phyloP scores from a whole-genome alignment of 2,329 filamentous ascomycete genomes.

The Penicillium nordicum region DNA sequence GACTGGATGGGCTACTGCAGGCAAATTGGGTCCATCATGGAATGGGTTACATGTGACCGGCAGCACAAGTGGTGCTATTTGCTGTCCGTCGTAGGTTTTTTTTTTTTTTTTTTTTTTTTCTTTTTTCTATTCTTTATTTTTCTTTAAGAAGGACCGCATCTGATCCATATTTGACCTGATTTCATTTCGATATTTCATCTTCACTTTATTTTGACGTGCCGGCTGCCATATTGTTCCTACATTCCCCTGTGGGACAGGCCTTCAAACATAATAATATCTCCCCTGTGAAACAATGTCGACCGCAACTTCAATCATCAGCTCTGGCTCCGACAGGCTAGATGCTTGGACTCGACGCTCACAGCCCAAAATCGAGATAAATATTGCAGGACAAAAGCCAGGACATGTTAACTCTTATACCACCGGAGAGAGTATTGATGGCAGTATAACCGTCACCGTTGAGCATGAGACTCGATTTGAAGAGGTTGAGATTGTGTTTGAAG shows the following conservation, averaged over 20 bases:
- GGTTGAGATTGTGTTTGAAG: conserved; percentile 57
- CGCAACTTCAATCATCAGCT: conserved; percentile 26
- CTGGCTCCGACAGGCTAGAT: conserved; percentile 28
- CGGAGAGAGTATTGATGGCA: conserved; percentile 56
- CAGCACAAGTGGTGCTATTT: too few relatives aligned
- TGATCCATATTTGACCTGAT: not conserved
- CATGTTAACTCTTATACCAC: conserved; percentile 54
- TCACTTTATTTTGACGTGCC: not conserved
- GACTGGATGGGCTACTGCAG: too few relatives aligned
- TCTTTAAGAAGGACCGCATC: not conserved
- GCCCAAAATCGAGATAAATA: conserved; percentile 31
- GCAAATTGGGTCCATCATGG: too few relatives aligned
- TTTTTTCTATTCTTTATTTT: not conserved
- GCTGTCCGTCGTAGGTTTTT: too few relatives aligned
- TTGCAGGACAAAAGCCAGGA: conserved; percentile 30
- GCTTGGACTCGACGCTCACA: conserved; percentile 26
- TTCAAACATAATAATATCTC: not conserved
- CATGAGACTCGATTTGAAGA: conserved; percentile 56
- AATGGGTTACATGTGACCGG: too few relatives aligned
- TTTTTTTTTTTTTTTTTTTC: too few relatives aligned
- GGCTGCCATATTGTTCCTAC: not conserved
- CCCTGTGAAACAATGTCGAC: conserved; percentile 12
- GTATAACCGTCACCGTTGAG: conserved; percentile 49
- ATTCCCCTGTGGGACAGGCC: not conserved
- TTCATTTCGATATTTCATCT: not conserved